Evolutionary conservation across 148 eudicot species (phyloP), one percentile per base, ranked within the genome.

Genomic region (Nepenthes gracilis): DNA sequence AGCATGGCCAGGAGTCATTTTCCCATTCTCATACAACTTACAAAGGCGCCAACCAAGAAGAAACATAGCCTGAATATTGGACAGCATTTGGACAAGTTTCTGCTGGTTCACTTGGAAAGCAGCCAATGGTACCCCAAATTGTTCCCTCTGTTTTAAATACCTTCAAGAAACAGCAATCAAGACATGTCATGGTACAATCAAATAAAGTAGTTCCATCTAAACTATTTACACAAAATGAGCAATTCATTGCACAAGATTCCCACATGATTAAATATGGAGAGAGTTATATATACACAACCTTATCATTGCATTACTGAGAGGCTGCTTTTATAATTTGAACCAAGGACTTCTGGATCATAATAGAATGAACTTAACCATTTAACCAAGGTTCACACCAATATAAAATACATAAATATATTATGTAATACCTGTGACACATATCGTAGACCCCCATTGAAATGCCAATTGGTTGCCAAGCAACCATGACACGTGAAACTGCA

Each of bases 391-490:
- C 23, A 23, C 23, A 23, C 23, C 23, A 23, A 23, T 23, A 0
- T 23, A 23, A 23, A 23, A 23, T 23, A 23, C 23, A 55, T 2
- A 55, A 2, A 55, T 55, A 33, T 32, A 2, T 3, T 33, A 6
- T 33, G 47, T 51, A 40, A 59, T 85, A 90, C 97, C 97, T 85
- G 80, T 83, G 97, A 72, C 97, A 87, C 87, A 90, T 90, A 63
- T 90, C 97, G 61, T 90, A 90, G 47, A 85, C 89, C 63, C 97
- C 97, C 97, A 90, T 90, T 61, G 92, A 72, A 62, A 90, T 90
- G 75, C 97, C 97, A 79, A 90, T 87, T 54, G 97, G 97, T 69
- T 83, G 92, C 97, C 97, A 90, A 47, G 97, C 96, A 69, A 90
- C 97, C 89, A 87, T 85, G 55, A 91, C 90, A 57, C 96, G 81